These are phyloP conservation scores for Eimeria acervulina DNA, from an alignment of 169 alveolate genomes.

Conservation along the genomic window DNA sequence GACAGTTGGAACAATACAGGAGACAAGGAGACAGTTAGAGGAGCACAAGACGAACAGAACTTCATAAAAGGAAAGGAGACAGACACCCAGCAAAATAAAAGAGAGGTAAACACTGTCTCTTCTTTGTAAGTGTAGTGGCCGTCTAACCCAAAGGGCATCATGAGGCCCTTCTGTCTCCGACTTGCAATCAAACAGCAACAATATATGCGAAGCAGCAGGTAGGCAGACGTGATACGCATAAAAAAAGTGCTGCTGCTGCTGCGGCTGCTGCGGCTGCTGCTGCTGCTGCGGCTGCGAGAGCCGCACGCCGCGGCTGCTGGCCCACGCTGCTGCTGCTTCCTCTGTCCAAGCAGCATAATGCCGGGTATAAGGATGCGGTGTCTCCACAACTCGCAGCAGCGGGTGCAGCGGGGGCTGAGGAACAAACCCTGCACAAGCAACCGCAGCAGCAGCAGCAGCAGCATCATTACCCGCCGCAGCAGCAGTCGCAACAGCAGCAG, in stretches of 20 bases:
- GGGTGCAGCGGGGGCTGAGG: slow-evolving; percentile 50
- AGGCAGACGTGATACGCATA: slow-evolving; percentile 21
- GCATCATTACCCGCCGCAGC: neutral
- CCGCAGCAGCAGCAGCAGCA: neutral
- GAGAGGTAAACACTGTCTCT: neutral
- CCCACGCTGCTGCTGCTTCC: slow-evolving; percentile 77
- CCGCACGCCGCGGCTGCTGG: slow-evolving; percentile 63
- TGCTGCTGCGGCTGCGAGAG: slow-evolving; percentile 61
- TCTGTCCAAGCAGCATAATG: slow-evolving; percentile 50
- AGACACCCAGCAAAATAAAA: too few relatives aligned
- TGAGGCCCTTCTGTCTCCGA: slow-evolving; percentile 71
- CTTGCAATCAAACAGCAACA: slow-evolving; percentile 55
- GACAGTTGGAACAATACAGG: neutral
- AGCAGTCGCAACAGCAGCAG: neutral
- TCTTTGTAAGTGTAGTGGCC: neutral
- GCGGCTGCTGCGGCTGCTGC: slow-evolving; percentile 47
- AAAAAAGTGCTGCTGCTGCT: slow-evolving; percentile 53
- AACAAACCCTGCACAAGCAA: slow-evolving; percentile 49
- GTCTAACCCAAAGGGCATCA: slow-evolving; percentile 3
- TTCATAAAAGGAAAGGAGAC: neutral
- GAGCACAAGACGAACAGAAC: neutral
- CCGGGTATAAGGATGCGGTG: slow-evolving; percentile 52
- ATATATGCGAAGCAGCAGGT: slow-evolving; percentile 53
- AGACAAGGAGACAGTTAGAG: neutral
- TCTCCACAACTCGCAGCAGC: slow-evolving; percentile 66